Evolutionary conservation across 106 monocot species (phyloP).

Genomic region (Dendrobium chrysotoxum): DNA sequence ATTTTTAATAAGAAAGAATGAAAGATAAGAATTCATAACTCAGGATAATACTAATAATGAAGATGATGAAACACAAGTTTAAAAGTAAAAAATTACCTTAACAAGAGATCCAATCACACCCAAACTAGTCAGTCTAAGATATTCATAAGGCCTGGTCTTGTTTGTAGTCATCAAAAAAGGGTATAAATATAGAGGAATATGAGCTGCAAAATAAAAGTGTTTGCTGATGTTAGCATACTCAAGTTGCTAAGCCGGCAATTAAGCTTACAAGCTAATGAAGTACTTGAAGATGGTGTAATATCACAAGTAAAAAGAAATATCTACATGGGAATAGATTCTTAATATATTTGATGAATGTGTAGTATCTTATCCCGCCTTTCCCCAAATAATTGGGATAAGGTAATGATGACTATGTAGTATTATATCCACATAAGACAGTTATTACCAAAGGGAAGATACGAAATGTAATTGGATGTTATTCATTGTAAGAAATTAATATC

Average conservation of each 20-base stretch:
- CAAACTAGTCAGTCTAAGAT: constrained; percentile 88
- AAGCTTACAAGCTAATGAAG: not conserved
- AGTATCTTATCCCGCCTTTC: not conserved
- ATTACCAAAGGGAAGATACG: not conserved
- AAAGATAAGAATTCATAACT: not conserved
- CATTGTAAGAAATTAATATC: not conserved
- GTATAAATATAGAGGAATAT: constrained; percentile 89
- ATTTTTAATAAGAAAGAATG: not conserved
- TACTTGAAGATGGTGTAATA: not conserved
- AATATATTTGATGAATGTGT: not conserved
- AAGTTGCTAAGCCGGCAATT: not conserved
- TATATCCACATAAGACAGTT: not conserved
- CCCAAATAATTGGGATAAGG: not conserved
- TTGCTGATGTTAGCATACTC: not conserved
- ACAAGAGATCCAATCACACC: constrained; percentile 98
- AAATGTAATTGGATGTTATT: not conserved
- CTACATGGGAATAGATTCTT: not conserved
- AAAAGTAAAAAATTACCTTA: constrained; percentile 48
- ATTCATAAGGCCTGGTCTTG: constrained; percentile 85
- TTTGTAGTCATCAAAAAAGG: constrained; percentile 90
- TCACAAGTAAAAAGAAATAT: not conserved
- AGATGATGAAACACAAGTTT: not conserved
- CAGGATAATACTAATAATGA: no score
- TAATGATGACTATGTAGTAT: not conserved
- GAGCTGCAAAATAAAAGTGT: constrained; percentile 53